Conservation (phyloP, 352 stramenopile genomes). For the Phytophthora melonis region DNA sequence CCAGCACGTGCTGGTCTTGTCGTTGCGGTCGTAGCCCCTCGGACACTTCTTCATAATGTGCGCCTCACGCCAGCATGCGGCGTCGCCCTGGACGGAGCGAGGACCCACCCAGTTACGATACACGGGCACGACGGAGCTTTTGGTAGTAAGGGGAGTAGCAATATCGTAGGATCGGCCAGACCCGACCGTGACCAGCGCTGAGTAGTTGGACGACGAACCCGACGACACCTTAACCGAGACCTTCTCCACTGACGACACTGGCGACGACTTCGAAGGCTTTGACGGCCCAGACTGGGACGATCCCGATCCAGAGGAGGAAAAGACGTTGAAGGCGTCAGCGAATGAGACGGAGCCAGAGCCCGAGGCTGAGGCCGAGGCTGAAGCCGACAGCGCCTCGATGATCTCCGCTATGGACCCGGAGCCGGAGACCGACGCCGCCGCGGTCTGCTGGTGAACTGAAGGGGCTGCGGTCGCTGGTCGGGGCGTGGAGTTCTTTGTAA, state of each 20-base stretch:
- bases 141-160: constrained; percentile 7
- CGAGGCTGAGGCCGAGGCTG: constrained; percentile 8
- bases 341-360: constrained; percentile 16
- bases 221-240: constrained; percentile 21
- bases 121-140: constrained; percentile 24
- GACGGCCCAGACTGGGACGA: not conserved
- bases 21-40: constrained; percentile 43
- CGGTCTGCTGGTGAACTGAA: not conserved
- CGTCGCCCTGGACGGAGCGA: constrained; percentile 9
- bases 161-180: constrained; percentile 29
- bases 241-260: constrained; percentile 8
- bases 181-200: constrained; percentile 20
- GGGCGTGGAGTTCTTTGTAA: not conserved
- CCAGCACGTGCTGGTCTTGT: constrained; percentile 60
- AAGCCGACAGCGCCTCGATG: constrained; percentile 11
- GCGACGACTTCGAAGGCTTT: not conserved
- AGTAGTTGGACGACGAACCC: constrained; percentile 26
- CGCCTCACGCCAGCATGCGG: constrained; percentile 22
- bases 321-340: constrained; percentile 15
- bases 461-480: not conserved
- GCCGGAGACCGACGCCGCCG: not conserved
- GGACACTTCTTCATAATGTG: constrained; percentile 41
- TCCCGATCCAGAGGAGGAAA: constrained; percentile 3
- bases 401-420: constrained; percentile 4
- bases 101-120: constrained; percentile 50